Base-by-base conservation (phyloP, 2,329 filamentous ascomycete species). In the Diaporthe capsici region DNA sequence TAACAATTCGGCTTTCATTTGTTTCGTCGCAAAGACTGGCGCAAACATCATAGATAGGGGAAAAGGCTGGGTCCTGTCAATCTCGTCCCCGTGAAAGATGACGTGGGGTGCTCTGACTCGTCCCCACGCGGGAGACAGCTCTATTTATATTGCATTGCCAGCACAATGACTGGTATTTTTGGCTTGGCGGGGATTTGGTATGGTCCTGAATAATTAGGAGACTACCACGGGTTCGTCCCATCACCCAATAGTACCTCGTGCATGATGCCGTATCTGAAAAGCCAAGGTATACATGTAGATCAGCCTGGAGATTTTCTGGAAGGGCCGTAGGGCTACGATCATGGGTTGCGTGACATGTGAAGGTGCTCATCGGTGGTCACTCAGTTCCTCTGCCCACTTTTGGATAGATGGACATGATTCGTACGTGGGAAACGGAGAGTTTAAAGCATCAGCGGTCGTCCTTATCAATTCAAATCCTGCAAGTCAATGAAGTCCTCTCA, bases 1-100 rank as follows among this genome's bases (percentile, higher is more conserved):
- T 47, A 20, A 20, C 17, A 3, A 17, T 6, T 7, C 6, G 15
- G 44, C 1, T 0, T 4, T 47, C 1, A 47, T 20, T 8, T 20
- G 17, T 47, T 25, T 25, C 8, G 0, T 53, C 22, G 10, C 12
- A 4, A 53, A 53, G 1, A 1, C 2, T 3, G 25, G 28, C 4
- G 25, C 15, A 28, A 10, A 2, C 15, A 22, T 31, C 17, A 10
- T 5, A 57, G 25, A 17, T 28, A 9, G 10, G 28, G 1, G 1
- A 10, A 25, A 53, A 28, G 6, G 3, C 12, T 58, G 6, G 5
- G 7, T 2, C 1, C 55, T 13, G 55, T 12, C 20, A 31, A 22
- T 58, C 31, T 22, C 55, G 15, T 10, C 31, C 13, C 4, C 13
- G 15, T 5, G 28, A 34, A 37, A 10, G 31, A 9, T 58, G 31